Percentiles rank a stretch among this genome's conserved stretches.
Conservation (phyloP, 352 stramenopile genomes). For the Phytopythium delawarense region DNA sequence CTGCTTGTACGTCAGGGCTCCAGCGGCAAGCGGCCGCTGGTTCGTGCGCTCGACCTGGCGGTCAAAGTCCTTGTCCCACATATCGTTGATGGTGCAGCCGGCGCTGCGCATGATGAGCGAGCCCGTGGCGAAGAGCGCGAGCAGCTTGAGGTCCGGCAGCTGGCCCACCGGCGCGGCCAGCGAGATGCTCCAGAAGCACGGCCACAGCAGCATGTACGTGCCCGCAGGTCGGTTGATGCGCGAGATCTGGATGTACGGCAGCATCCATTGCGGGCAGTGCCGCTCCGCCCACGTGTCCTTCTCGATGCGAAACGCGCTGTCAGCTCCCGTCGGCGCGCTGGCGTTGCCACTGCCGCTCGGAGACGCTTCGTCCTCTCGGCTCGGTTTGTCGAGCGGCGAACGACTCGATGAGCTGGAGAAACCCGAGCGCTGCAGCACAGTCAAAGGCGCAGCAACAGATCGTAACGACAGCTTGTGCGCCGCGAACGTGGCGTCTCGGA, state of each 20-base stretch:
- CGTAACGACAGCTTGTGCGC: neutral
- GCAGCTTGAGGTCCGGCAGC: conserved; percentile 76
- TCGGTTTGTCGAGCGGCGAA: neutral
- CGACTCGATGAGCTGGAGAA: neutral
- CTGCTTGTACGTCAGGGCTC: conserved; percentile 87
- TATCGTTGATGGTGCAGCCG: conserved; percentile 99
- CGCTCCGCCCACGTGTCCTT: conserved; percentile 86
- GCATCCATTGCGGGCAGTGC: conserved; percentile 67
- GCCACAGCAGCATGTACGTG: conserved; percentile 97
- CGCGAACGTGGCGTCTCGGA: neutral
- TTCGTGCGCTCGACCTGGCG: conserved; percentile 94
- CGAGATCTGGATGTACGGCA: conserved; percentile 86
- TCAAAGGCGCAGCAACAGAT: neutral
- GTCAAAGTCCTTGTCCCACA: conserved; percentile 99
- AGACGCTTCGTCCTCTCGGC: neutral
- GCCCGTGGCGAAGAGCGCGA: conserved; percentile 85
- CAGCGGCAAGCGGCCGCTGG: conserved; percentile 91
- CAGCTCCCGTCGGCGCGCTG: neutral
- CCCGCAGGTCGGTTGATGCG: conserved; percentile 78
- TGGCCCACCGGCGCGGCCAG: conserved; percentile 83
- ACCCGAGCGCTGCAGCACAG: neutral
- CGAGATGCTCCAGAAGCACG: conserved; percentile 96
- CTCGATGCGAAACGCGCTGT: conserved; percentile 51
- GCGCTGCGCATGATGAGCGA: conserved; percentile 96
- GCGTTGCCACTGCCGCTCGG: neutral